Evolutionary conservation across 2,329 filamentous ascomycete species (phyloP).

Genomic region (Botrytis byssoidea): DNA sequence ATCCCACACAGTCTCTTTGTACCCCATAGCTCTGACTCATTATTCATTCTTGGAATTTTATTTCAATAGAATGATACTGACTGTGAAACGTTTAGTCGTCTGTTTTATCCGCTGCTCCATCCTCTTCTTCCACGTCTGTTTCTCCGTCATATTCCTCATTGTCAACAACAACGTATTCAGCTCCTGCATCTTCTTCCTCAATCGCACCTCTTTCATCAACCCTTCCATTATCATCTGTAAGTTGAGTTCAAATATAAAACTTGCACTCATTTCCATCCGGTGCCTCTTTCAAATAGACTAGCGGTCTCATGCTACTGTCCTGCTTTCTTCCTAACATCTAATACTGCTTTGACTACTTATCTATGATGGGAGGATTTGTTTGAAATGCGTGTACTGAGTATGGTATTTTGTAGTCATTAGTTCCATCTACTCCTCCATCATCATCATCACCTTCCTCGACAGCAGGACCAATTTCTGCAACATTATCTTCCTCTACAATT

Average conservation of each 20-base stretch:
- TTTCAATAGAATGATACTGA: neutral
- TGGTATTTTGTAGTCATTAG: neutral
- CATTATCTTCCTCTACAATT: conserved; percentile 17
- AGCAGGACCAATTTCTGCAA: conserved; percentile 5
- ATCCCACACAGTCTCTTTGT: neutral
- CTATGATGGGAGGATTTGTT: neutral
- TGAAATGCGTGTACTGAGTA: neutral
- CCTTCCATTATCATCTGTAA: neutral
- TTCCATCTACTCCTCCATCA: neutral
- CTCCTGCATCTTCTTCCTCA: neutral
- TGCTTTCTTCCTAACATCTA: neutral
- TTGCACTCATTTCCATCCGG: neutral
- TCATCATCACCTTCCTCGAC: neutral
- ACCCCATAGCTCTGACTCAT: neutral
- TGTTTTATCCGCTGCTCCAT: neutral
- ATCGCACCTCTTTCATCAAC: neutral
- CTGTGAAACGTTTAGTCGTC: neutral
- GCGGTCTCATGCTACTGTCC: no score
- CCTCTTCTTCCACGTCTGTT: neutral
- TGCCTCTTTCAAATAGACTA: rapidly evolving
- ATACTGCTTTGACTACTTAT: neutral
- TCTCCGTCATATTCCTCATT: neutral
- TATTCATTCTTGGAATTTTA: neutral
- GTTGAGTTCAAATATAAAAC: neutral
- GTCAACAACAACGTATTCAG: neutral